Evolutionary conservation across 306 rosid species (phyloP), one percentile per base, ranked within the genome.

Genomic region (Trifolium dubium): DNA sequence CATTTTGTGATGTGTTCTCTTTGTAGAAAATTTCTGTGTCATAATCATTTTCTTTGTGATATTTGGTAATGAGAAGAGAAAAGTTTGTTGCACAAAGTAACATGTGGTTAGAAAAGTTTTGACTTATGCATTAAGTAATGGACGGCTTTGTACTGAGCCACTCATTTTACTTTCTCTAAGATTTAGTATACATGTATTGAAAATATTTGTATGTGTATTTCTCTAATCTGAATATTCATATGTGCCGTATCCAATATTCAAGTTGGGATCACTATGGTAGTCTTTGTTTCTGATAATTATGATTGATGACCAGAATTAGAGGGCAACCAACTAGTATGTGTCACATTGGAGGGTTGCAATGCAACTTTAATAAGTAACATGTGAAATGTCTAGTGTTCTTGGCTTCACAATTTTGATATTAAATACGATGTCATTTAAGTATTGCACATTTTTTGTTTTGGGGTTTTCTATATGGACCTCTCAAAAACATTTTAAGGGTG

Each of bases 71-170:
- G 14, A 32, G 28, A 35, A 9, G 34, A 64, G 40, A 44, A 44
- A 43, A 19, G 43, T 51, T 18, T 23, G 64, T 13, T 51, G 18
- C 43, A 64, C 44, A 23, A 50, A 50, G 37, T 54, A 37, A 71
- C 0, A 3, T 72, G 77, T 61, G 77, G 67, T 41, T 72, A 12
- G 51, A 61, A 47, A 46, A 31, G 17, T 32, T 61, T 61, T 62
- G 70, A 62, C 63, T 34, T 19, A n/a, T 23, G 31, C n/a, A 44
- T n/a, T 54, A 56, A 35, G 50, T 67, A 67, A 77, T 77, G 81
- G 81, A 69, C 64, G 53, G 3, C 35, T 69, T 54, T 60, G 76
- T 77, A 60, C 34, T 59, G 18, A 60, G 63, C 81, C 70, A 69
- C 70, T 56, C 0, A 53, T 18, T 53, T 53, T 53, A 18, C 60